Percentiles rank a stretch among this genome's conserved stretches.
Evolutionary conservation across 1,139 yeast species (phyloP).

Genomic region (Ashbya aceris): DNA sequence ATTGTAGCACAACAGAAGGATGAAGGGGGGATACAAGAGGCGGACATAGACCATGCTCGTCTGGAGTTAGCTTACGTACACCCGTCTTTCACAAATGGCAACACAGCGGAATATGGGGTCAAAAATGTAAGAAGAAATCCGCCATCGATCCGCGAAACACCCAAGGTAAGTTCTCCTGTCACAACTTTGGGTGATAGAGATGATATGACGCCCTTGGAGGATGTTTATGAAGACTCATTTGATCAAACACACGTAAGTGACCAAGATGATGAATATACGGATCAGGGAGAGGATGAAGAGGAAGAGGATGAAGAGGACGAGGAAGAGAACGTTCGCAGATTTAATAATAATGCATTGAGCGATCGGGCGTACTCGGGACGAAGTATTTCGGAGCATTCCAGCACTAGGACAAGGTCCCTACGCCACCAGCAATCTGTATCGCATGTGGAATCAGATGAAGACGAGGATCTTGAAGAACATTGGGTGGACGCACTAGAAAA

Average conservation of each 20-base stretch:
- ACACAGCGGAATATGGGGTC: too few species aligned
- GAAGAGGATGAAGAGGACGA: constrained; percentile 15
- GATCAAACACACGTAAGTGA: neutral
- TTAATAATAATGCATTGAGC: too few species aligned
- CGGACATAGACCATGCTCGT: constrained; percentile 9
- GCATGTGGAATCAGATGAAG: neutral
- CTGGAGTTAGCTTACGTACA: neutral
- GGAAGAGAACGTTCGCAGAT: constrained; percentile 6
- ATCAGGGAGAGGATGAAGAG: constrained; percentile 14
- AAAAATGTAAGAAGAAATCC: too few species aligned
- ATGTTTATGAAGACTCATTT: too few species aligned
- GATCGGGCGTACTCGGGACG: too few species aligned
- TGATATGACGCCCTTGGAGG: too few species aligned
- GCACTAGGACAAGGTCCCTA: too few species aligned
- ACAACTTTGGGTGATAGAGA: too few species aligned
- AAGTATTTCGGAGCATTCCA: too few species aligned
- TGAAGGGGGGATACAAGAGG: constrained; percentile 11
- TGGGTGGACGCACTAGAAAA: neutral
- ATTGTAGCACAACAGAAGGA: constrained; percentile 10
- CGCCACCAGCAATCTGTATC: too few species aligned
- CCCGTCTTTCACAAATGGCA: neutral
- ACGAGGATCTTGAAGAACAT: neutral
- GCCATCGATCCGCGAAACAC: too few species aligned
- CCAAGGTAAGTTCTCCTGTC: too few species aligned
- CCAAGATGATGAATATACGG: constrained; percentile 12